A percentile compares a stretch with the other conserved stretches of the same genome.
Conservation (phyloP, 805 yeast genomes). For the Wickerhamomyces silvicola region DNA sequence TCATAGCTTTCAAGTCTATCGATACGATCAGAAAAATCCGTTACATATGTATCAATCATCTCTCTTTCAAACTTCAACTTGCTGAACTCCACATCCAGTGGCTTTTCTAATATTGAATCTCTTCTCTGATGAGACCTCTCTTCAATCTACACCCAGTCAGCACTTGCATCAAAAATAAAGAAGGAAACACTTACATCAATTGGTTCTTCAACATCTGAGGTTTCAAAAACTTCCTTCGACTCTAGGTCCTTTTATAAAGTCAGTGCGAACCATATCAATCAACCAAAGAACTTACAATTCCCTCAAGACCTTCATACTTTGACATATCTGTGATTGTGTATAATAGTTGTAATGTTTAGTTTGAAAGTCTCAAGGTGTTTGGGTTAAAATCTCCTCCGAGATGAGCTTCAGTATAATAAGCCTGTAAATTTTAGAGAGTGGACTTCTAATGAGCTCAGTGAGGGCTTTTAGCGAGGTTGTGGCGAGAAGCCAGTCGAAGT, state of each 20-base stretch:
- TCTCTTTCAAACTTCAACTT: constrained; percentile 23
- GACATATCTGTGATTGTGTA: constrained; percentile 2
- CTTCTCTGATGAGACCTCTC: constrained; percentile 7
- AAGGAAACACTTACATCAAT: constrained; percentile 28
- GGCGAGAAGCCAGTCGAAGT: constrained; percentile 21
- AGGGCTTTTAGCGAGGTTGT: constrained; percentile 7
- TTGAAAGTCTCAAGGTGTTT: no score
- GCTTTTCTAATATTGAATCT: constrained; percentile 18
- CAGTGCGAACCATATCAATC: not conserved
- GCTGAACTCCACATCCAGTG: constrained; percentile 14
- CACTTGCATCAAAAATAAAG: no score
- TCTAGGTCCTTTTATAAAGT: constrained; percentile 15
- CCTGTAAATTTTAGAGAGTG: no score
- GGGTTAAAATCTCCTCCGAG: no score
- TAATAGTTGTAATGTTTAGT: no score
- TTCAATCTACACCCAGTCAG: not conserved
- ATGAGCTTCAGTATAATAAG: no score
- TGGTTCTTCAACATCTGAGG: constrained; percentile 34
- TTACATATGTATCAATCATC: constrained; percentile 17
- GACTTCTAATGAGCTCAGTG: constrained; percentile 8
- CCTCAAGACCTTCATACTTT: constrained; percentile 15
- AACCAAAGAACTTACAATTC: constrained; percentile 9
- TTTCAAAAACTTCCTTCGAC: constrained; percentile 36
- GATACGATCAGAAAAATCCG: constrained; percentile 24
- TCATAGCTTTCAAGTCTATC: constrained; percentile 30